Base-by-base conservation (phyloP, 768 basidiomycete genomes). In the Lenzites betulinus region DNA sequence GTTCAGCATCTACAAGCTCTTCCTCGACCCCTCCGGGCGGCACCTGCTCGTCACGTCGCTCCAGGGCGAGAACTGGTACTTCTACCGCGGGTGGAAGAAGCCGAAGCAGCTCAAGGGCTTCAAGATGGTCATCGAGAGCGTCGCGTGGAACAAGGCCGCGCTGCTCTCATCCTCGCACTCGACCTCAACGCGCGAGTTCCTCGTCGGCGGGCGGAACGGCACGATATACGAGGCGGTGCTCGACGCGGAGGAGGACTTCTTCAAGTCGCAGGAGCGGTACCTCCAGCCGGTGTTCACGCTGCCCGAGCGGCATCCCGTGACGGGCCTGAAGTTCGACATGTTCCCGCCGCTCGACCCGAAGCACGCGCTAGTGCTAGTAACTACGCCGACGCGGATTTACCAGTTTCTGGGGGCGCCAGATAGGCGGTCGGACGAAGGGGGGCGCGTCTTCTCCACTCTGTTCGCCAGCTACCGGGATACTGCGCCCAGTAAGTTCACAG, bases 11-110 rank as follows among this genome's bases (percentile, higher is more conserved):
- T 76, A 89, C 77, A 89, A 89, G 69, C 75, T 98, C 53, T 98
- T 95, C 75, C 84, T 92, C 71, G 95, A 98, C 73, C 95, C 95
- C 15, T 90, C 94, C 0, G 95, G 95, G 4, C 82, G 91, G 35
- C 97, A 98, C 76, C 83, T 96, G 51, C 75, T 98, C 42, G 81
- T 96, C 54, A 92, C 93, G 0, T 95, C 94, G 9, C 78, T 77
- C 13, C 86, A 93, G 67, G 94, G 94, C 51, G 95, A 99, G 70
- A 95, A 93, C 62, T 98, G 92, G 87, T 98, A 98, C 70, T 76
- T 95, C 3, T 94, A 86, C 68, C 80, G 83, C 54, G 81, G 83
- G 9, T 89, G 88, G 85, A 90, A 90, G 77, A 92, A 94, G 68
- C 89, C 93, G 0, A 83, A 85, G 44, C 88, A 82, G 44, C 78